Base-by-base conservation (phyloP, 768 basidiomycete genomes). In the Pisolithus tinctorius region DNA sequence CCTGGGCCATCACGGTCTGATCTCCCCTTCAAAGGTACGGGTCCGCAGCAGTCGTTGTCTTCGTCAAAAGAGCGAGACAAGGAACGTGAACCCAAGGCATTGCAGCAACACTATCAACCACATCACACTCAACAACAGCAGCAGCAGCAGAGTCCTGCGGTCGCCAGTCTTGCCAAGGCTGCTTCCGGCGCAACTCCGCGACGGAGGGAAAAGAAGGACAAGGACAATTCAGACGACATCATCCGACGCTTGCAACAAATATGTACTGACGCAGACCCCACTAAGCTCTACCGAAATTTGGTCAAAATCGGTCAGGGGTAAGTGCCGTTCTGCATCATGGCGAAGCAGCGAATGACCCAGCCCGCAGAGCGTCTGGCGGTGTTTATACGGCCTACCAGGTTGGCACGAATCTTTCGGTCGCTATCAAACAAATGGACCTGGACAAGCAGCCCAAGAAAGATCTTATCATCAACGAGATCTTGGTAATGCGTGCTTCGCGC, bases 371-470 rank as follows among this genome's bases (percentile, higher is more conserved):
- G 14, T 95, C 91, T 17, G 95, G 96, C 38, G 95, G 95, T 58
- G 96, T 98, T 2, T 99, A 96, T 71, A 97, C 94, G 11, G 95
- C 95, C 14, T 96, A 96, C 65, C 94, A 98, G 73, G 88, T 95
- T 55, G 93, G 94, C 39, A 93, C 90, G 29, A 95, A 96, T 69
- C 61, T 90, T 30, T 88, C 83, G 10, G 96, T 98, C 31, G 96
- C 96, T 39, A 99, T 99, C 80, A 99, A 99, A 71, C 95, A 98
- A 71, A 99, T 98, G 96, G 96, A 99, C 75, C 79, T 99, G 29
- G 94, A 98, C 70, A 96, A 98, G 73, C 96, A 98, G 63, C 96
- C 96, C 39, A 98, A 98, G 79, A 97, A 98, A 71, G 95, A 98
- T 65, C 78, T 99, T 46, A 98, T 99, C 74, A 98, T 99, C 74